Evolutionary conservation across 495 filamentous ascomycete species (phyloP), one percentile per base, ranked within the genome.

Genomic region (Sphaerosporella brunnea): DNA sequence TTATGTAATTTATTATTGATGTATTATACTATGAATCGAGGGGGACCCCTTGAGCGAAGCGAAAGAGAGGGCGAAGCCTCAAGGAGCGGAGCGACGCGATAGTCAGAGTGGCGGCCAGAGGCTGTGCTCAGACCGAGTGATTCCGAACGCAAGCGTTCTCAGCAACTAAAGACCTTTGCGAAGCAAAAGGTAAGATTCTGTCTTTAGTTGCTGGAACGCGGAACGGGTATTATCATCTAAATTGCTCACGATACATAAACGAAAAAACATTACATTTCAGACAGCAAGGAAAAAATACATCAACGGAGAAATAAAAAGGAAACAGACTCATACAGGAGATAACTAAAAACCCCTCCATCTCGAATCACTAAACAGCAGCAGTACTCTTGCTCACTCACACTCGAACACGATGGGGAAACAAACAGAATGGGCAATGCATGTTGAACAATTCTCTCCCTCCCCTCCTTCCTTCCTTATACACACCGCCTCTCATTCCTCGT

Each of bases 1-100:
- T 44, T 44, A 45, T 45, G 41, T 45, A 45, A 45, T 45, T 45
- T 45, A 30, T 45, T 45, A 45, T 45, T 45, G 5, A 45, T 45
- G 41, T 45, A 45, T 45, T 45, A 45, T 32, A 45, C 23, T 45
- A 45, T 45, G 23, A 45, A 45, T 26, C 28, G 23, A 24, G 4
- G 41, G n/a, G n/a, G n/a, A n/a, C n/a, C n/a, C n/a, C n/a, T n/a
- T n/a, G n/a, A n/a, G n/a, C n/a, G n/a, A n/a, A n/a, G n/a, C n/a
- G n/a, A n/a, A n/a, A n/a, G n/a, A n/a, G n/a, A n/a, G n/a, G n/a
- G n/a, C n/a, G n/a, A n/a, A n/a, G n/a, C n/a, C n/a, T n/a, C n/a
- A n/a, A n/a, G n/a, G n/a, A n/a, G n/a, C n/a, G n/a, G n/a, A n/a
- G n/a, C n/a, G n/a, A n/a, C n/a, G n/a, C n/a, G n/a, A n/a, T n/a